Conservation (phyloP, 306 rosid species). For the Cicer pinnatifidum region DNA sequence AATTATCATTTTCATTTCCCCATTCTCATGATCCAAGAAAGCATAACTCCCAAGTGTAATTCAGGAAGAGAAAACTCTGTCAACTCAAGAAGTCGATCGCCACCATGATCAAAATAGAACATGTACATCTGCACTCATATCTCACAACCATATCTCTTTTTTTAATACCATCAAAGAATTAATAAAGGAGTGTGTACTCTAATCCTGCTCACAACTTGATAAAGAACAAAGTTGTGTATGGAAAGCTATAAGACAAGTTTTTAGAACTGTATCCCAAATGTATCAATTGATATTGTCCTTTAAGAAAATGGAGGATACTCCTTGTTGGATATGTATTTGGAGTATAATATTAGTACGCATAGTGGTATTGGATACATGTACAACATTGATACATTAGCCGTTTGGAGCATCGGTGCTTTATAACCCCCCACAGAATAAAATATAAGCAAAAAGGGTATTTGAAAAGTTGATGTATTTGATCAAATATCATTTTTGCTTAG, state of each 20-base stretch:
- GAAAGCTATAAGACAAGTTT: not conserved
- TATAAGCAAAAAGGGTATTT: too few species aligned
- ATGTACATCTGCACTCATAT: not conserved
- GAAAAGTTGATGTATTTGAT: too few species aligned
- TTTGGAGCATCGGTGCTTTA: not conserved
- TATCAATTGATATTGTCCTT: constrained; percentile 1
- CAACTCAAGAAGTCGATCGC: not conserved
- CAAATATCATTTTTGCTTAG: too few species aligned
- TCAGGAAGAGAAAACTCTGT: not conserved
- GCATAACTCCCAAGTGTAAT: not conserved
- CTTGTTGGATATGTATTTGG: not conserved
- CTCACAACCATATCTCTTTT: not conserved
- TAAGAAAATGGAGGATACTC: constrained; percentile 2
- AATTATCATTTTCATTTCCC: not conserved
- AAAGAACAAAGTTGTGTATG: not conserved
- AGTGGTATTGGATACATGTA: not conserved
- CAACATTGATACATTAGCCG: not conserved
- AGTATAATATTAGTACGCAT: not conserved
- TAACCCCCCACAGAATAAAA: too few species aligned
- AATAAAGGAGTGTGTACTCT: not conserved
- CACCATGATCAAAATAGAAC: not conserved
- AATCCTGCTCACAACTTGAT: not conserved
- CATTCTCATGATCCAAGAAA: not conserved
- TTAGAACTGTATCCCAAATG: not conserved
- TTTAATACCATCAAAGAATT: not conserved